Percentiles rank a stretch among this genome's conserved stretches.
phyloP scores from a whole-genome alignment of 2,329 filamentous ascomycete species.

The Aspergillus caelatus region DNA sequence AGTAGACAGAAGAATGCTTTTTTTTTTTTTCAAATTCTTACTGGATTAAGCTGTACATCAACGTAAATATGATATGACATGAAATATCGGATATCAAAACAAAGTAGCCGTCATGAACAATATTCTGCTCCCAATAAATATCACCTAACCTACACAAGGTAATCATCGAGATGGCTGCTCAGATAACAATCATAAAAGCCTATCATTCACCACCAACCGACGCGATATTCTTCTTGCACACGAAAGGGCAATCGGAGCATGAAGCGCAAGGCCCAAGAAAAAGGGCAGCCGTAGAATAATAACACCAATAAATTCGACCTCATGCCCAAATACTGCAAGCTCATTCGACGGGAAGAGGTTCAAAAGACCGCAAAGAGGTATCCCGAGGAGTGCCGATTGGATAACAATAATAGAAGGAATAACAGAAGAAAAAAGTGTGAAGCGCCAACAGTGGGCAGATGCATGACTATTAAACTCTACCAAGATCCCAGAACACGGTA shows the following conservation, averaged over 20 bases:
- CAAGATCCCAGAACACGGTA: constrained; percentile 6
- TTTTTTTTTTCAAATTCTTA: background rate
- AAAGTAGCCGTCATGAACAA: background rate
- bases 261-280: background rate
- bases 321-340: background rate
- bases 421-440: background rate
- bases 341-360: background rate
- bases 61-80: background rate
- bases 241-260: background rate
- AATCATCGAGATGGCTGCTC: background rate
- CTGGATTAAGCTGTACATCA: background rate
- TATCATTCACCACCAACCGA: background rate
- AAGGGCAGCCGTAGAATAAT: background rate
- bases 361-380: background rate
- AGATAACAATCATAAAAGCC: constrained; percentile 1
- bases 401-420: background rate
- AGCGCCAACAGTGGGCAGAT: background rate
- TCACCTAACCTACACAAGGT: background rate
- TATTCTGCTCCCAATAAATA: background rate
- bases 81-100: background rate
- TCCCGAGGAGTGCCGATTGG: background rate
- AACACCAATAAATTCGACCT: background rate
- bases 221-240: background rate
- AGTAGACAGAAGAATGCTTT: constrained; percentile 7
- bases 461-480: constrained; percentile 5